phyloP scores from a whole-genome alignment of 306 rosid genomes.

The Calophaca sinica region DNA sequence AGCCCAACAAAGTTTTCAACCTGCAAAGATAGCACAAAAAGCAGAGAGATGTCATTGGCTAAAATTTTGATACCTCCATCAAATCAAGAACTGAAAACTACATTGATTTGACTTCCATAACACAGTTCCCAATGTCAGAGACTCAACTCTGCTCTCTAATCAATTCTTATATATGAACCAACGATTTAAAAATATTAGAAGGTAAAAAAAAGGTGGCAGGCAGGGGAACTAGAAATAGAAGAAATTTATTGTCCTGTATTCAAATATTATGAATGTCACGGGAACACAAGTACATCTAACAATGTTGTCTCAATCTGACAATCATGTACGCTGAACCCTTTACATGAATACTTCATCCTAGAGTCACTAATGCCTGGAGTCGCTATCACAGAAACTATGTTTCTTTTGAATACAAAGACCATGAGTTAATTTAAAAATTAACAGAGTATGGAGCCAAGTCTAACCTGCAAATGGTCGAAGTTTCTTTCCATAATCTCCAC shows the following conservation, averaged over 20 bases:
- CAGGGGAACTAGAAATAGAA: neutral
- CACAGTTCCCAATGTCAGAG: too few relatives aligned
- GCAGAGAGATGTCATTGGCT: conserved; percentile 1
- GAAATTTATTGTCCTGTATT: neutral
- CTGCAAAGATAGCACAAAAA: conserved; percentile 14
- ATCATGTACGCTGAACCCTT: conserved; percentile 17
- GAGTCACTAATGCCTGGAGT: neutral
- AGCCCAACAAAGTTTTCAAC: conserved; percentile 25
- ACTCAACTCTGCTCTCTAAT: too few relatives aligned
- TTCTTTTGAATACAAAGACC: conserved; percentile 35
- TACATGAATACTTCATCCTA: conserved; percentile 37
- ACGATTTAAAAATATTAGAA: conserved; percentile 34
- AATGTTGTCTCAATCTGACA: conserved; percentile 5
- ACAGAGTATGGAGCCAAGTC: conserved; percentile 44
- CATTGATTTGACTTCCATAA: neutral
- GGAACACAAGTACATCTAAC: conserved; percentile 2
- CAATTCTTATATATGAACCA: neutral
- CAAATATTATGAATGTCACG: conserved; percentile 1
- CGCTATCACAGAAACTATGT: conserved; percentile 2
- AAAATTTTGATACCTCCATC: conserved; percentile 29
- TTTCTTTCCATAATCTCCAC: conserved; percentile 86
- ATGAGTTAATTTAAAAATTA: conserved; percentile 6
- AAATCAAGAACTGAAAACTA: conserved; percentile 34
- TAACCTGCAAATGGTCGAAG: conserved; percentile 94
- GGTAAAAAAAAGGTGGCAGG: conserved; percentile 6